Evolutionary conservation across 1,139 yeast species (phyloP), one percentile per base, ranked within the genome.

Genomic region (Kazachstania sp.): DNA sequence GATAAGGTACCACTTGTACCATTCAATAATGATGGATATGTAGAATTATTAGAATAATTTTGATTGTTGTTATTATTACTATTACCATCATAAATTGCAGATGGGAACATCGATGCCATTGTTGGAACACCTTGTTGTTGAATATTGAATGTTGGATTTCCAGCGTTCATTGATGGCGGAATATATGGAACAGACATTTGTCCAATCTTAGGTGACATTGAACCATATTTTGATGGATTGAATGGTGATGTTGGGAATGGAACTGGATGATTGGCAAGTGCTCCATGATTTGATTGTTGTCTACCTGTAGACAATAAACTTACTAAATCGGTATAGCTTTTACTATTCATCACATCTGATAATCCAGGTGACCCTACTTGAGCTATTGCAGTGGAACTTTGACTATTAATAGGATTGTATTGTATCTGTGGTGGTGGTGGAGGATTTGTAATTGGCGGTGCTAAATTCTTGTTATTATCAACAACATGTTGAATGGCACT

Each of bases 251-350:
- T 18, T 26, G 39, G 35, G 18, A n/a, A n/a, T 28, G 18, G 36
- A 20, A 20, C 34, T 8, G 32, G 28, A 16, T 13, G 30, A 13
- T 37, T 26, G 31, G 13, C 28, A 19, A 11, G 5, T 15, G n/a
- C 30, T n/a, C 31, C 16, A 37, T 30, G 20, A n/a, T 19, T 37
- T 23, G 35, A 28, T 20, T 37, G 41, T 20, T 34, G 43, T 29
- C 20, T 41, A n/a, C 47, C 47, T 9, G 38, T 13, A 12, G 56
- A 50, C 29, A 53, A 32, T n/a, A 54, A 31, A 35, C 48, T 52
- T 28, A 53, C 45, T 35, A 54, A 39, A 37, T 55, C 57, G 9
- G 52, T 45, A 41, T 54, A 55, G 39, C 59, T 55, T 18, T 46
- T 45, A 6, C 52, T 31, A 32, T 40, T 31, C 26, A 40, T 20